These are phyloP conservation scores for Tulasnella sp. DNA, from an alignment of 768 basidiomycete species.

Conservation along the genomic window DNA sequence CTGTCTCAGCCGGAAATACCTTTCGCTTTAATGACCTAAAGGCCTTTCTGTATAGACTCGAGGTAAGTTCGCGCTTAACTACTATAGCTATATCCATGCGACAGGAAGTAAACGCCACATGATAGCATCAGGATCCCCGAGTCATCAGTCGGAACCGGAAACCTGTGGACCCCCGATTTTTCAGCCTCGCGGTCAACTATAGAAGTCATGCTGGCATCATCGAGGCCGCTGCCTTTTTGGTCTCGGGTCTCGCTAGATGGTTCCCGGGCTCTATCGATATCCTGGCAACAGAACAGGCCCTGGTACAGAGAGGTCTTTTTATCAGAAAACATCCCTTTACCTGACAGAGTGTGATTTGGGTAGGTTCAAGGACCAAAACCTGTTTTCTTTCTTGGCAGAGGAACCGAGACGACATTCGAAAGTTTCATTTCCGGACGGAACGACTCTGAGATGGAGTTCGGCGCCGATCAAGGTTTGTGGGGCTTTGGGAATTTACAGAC, in stretches of 20 bases:
- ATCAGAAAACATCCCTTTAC: background rate
- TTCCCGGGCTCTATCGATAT: slow-evolving; percentile 60
- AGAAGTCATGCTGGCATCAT: slow-evolving; percentile 69
- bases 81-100: background rate
- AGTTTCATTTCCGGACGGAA: background rate
- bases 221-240: slow-evolving; percentile 55
- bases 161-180: slow-evolving; percentile 27
- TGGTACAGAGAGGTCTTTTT: background rate
- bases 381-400: background rate
- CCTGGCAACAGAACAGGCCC: slow-evolving; percentile 29
- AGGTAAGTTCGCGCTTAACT: slow-evolving; percentile 41
- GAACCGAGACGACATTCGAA: background rate
- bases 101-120: background rate
- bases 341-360: background rate
- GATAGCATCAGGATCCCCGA: background rate
- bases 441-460: slow-evolving; percentile 13
- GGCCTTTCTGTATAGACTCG: slow-evolving; percentile 54
- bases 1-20: slow-evolving; percentile 62
- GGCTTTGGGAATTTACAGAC: slow-evolving; percentile 29
- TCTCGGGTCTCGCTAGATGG: slow-evolving; percentile 50
- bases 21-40: slow-evolving; percentile 67
- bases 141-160: background rate
- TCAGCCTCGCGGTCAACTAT: slow-evolving; percentile 58
- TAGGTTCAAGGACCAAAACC: slow-evolving; percentile 16
- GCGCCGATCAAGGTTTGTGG: slow-evolving; percentile 41